Percentiles rank a stretch among this genome's conserved stretches.
phyloP scores from a whole-genome alignment of 2,329 filamentous ascomycete species.

The Verticillium longisporum region DNA sequence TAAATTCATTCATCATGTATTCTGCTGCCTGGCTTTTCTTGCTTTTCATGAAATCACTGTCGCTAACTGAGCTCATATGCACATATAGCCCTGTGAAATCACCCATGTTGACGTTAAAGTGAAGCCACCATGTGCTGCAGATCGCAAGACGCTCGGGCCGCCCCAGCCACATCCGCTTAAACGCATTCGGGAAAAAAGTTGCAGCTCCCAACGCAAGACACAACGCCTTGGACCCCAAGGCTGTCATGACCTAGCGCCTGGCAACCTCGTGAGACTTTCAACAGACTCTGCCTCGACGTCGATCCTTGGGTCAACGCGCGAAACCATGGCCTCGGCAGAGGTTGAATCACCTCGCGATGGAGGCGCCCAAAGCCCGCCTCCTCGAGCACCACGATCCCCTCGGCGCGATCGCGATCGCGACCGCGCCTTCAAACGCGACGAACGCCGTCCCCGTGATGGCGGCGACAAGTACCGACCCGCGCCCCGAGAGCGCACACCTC shows the following conservation, averaged over 20 bases:
- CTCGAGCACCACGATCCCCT: not conserved
- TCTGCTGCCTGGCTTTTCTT: too few relatives aligned
- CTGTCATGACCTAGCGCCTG: not conserved
- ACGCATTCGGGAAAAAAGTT: not conserved
- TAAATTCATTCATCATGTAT: too few relatives aligned
- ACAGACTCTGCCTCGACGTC: not conserved
- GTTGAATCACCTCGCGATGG: constrained; percentile 26
- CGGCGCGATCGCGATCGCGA: constrained; percentile 11
- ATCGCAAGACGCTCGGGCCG: not conserved
- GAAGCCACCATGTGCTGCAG: not conserved
- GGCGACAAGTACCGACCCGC: constrained; percentile 44
- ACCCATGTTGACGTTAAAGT: not conserved
- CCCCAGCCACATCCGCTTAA: not conserved
- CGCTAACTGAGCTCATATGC: too few relatives aligned
- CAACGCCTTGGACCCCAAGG: not conserved
- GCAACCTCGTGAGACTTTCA: not conserved
- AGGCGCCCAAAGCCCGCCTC: not conserved
- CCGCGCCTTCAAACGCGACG: constrained; percentile 12
- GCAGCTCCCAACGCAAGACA: not conserved
- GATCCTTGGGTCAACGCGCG: not conserved
- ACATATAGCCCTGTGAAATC: too few relatives aligned
- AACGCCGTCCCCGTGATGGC: constrained; percentile 23
- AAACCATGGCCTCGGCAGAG: constrained; percentile 39
- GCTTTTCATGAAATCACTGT: too few relatives aligned
- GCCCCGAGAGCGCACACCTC: constrained; percentile 23